Evolutionary conservation across 306 rosid species (phyloP).

Genomic region (Dicorynia guianensis): DNA sequence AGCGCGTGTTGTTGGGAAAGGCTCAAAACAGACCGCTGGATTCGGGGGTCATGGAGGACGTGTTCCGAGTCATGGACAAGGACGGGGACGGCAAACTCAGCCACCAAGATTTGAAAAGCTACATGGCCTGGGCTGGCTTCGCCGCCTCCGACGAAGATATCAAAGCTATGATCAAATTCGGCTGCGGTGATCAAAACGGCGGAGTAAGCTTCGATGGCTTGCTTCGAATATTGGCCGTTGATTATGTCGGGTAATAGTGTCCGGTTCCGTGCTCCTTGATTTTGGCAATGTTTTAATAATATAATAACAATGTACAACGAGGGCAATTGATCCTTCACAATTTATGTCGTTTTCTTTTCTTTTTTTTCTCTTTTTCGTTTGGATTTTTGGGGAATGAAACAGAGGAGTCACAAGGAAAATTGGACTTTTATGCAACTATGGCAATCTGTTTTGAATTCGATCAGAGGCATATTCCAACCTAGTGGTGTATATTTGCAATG

Average conservation of each 20-base stretch:
- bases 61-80: conserved; percentile 81
- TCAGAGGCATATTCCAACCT: too few species aligned
- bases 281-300: too few species aligned
- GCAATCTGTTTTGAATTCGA: too few species aligned
- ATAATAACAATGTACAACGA: too few species aligned
- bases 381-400: too few species aligned
- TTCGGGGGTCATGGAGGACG: conserved; percentile 76
- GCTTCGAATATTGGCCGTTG: conserved; percentile 74
- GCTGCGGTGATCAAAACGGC: conserved; percentile 61
- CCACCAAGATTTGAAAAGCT: conserved; percentile 73
- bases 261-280: too few species aligned
- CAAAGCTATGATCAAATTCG: conserved; percentile 70
- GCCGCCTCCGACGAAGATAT: conserved; percentile 67
- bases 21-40: conserved; percentile 31
- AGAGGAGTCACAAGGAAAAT: too few species aligned
- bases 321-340: too few species aligned
- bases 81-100: conserved; percentile 91
- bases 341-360: too few species aligned
- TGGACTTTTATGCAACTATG: too few species aligned
- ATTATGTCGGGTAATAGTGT: conserved; percentile 10
- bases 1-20: conserved; percentile 59
- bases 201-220: conserved; percentile 76
- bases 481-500: too few species aligned
- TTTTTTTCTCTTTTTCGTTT: too few species aligned
- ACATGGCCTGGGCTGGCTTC: conserved; percentile 72